Evolutionary conservation across 2,329 filamentous ascomycete species (phyloP).

Genomic region (Alternaria triticimaculans): DNA sequence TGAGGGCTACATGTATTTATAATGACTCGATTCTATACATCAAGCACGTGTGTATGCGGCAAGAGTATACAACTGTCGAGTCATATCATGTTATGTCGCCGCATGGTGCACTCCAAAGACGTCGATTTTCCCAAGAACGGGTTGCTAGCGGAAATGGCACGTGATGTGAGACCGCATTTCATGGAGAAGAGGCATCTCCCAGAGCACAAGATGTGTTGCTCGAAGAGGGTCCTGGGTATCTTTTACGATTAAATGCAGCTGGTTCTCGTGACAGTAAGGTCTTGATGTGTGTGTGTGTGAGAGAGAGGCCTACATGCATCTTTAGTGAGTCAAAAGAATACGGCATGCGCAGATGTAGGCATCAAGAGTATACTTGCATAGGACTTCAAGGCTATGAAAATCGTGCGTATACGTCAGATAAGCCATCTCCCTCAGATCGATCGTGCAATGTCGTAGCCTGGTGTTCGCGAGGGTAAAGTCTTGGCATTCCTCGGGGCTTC

Average conservation of each 20-base stretch:
- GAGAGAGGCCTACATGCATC: not conserved
- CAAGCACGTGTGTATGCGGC: not conserved
- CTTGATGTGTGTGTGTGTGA: not conserved
- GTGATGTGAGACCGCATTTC: conserved; percentile 75
- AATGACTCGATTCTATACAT: not conserved
- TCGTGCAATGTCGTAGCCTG: not conserved
- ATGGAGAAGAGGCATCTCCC: conserved; percentile 72
- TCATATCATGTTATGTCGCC: not conserved
- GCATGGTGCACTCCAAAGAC: conserved; percentile 77
- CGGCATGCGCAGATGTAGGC: not conserved
- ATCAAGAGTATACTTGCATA: not conserved
- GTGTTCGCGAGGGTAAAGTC: not conserved
- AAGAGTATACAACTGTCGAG: not conserved
- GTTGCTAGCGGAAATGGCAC: conserved; percentile 72
- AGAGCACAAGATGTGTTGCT: conserved; percentile 65
- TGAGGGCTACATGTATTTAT: not conserved
- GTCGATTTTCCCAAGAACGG: conserved; percentile 97
- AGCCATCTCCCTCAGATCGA: not conserved
- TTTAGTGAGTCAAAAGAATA: not conserved
- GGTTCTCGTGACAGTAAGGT: conserved; percentile 42
- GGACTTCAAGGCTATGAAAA: not conserved
- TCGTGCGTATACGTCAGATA: not conserved
- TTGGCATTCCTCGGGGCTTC: not conserved
- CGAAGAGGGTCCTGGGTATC: conserved; percentile 74
- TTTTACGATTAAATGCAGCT: conserved; percentile 79